phyloP scores from a whole-genome alignment of 352 stramenopile genomes.

The Globisporangium megalacanthum region DNA sequence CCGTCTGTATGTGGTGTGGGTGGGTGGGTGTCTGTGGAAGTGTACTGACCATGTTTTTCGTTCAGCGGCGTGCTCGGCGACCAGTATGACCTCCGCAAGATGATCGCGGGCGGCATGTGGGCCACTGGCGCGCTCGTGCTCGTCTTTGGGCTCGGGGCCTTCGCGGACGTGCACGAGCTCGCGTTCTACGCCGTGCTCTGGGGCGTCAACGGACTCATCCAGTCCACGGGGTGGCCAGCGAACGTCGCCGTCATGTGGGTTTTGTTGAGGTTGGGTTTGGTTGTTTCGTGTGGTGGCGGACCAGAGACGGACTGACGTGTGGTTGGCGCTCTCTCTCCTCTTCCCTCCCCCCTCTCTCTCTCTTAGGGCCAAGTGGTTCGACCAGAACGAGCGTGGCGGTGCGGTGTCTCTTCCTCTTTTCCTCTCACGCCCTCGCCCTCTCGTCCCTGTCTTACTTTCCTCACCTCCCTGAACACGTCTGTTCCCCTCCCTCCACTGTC shows the following conservation, averaged over 20 bases:
- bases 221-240: constrained; percentile 70
- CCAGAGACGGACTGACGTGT: constrained; percentile 23
- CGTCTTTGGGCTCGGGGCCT: constrained; percentile 52
- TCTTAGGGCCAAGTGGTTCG: constrained; percentile 94
- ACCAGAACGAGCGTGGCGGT: constrained; percentile 60
- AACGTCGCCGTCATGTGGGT: constrained; percentile 77
- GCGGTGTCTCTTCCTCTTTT: not conserved
- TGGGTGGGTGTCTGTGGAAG: constrained; percentile 3
- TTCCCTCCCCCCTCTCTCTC: not conserved
- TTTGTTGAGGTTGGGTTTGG: too few relatives aligned
- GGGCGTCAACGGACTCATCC: constrained; percentile 74
- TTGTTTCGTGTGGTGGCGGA: constrained; percentile 26
- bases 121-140: constrained; percentile 50
- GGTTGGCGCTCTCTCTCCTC: not conserved
- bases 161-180: constrained; percentile 59
- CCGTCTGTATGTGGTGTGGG: not conserved
- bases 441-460: too few relatives aligned
- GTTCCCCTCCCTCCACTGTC: not conserved
- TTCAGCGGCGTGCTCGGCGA: constrained; percentile 62
- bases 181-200: constrained; percentile 68
- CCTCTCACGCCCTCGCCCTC: not conserved
- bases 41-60: not conserved
- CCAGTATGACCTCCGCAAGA: constrained; percentile 56
- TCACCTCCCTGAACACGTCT: not conserved
- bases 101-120: constrained; percentile 72